phyloP scores from a whole-genome alignment of 2,329 filamentous ascomycete genomes.

The Fusarium euwallaceae region DNA sequence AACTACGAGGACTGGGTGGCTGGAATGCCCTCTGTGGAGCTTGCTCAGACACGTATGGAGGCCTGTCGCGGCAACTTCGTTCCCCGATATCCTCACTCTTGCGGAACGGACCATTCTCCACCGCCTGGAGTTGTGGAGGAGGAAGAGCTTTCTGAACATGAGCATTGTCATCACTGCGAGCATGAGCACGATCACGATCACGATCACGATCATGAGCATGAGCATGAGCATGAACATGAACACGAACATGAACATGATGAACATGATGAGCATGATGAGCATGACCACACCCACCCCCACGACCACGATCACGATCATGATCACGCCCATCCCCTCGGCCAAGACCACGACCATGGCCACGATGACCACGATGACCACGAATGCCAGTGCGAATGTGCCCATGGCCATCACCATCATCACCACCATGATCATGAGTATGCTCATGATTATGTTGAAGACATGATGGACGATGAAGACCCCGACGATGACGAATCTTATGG shows the following conservation, averaged over 20 bases:
- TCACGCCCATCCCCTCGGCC: slow-evolving; percentile 47
- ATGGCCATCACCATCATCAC: slow-evolving; percentile 46
- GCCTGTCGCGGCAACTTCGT: slow-evolving; percentile 71
- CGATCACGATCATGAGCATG: slow-evolving; percentile 53
- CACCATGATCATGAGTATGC: slow-evolving; percentile 55
- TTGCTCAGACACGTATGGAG: slow-evolving; percentile 68
- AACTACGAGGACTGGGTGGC: slow-evolving; percentile 72
- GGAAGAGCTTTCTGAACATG: slow-evolving; percentile 52
- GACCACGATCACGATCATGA: slow-evolving; percentile 37
- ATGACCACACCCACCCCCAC: slow-evolving; percentile 51
- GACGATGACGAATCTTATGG: slow-evolving; percentile 84
- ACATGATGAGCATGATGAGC: slow-evolving; percentile 44
- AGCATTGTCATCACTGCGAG: slow-evolving; percentile 53
- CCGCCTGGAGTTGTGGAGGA: slow-evolving; percentile 53
- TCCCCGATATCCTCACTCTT: slow-evolving; percentile 65
- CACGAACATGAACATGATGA: slow-evolving; percentile 31
- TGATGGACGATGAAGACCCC: slow-evolving; percentile 75
- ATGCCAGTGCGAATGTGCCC: slow-evolving; percentile 41
- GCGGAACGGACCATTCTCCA: slow-evolving; percentile 57
- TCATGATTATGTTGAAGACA: slow-evolving; percentile 65
- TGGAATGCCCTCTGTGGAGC: slow-evolving; percentile 71
- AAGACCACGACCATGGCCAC: slow-evolving; percentile 49
- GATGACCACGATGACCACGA: slow-evolving; percentile 44
- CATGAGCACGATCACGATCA: slow-evolving; percentile 44
- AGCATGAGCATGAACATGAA: slow-evolving; percentile 45